Evolutionary conservation across 345 rosid genomes (phyloP).

Genomic region (Limnanthes douglasii): DNA sequence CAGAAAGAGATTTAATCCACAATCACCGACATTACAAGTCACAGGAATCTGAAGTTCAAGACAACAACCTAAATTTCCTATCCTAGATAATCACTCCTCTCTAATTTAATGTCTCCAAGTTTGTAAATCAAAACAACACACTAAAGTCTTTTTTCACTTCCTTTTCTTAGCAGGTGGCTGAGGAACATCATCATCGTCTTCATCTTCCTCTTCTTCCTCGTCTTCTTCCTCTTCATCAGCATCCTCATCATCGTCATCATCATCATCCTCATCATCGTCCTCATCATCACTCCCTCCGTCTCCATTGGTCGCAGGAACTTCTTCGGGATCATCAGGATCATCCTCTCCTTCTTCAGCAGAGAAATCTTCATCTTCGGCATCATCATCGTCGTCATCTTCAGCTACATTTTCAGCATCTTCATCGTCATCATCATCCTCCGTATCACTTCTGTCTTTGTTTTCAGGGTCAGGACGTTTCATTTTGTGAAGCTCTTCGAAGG

Average conservation of each 20-base stretch:
- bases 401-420: constrained; percentile 18
- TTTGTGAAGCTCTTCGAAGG: constrained; percentile 17
- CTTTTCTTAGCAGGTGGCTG: constrained; percentile 53
- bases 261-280: constrained; percentile 19
- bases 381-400: constrained; percentile 30
- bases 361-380: constrained; percentile 27
- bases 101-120: no score
- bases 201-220: constrained; percentile 21
- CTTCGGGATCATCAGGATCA: constrained; percentile 30
- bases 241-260: constrained; percentile 13
- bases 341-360: constrained; percentile 22
- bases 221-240: constrained; percentile 10
- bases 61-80: no score
- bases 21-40: not conserved
- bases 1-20: no score
- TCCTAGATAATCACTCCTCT: no score
- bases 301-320: constrained; percentile 27
- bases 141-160: constrained; percentile 17
- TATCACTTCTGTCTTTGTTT: constrained; percentile 31
- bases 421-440: constrained; percentile 35
- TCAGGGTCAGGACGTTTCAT: constrained; percentile 24
- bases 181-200: constrained; percentile 27
- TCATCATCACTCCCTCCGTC: constrained; percentile 28
- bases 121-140: not conserved
- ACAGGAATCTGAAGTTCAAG: no score